Evolutionary conservation across 768 basidiomycete species (phyloP).

Genomic region (Amanita molliuscula): DNA sequence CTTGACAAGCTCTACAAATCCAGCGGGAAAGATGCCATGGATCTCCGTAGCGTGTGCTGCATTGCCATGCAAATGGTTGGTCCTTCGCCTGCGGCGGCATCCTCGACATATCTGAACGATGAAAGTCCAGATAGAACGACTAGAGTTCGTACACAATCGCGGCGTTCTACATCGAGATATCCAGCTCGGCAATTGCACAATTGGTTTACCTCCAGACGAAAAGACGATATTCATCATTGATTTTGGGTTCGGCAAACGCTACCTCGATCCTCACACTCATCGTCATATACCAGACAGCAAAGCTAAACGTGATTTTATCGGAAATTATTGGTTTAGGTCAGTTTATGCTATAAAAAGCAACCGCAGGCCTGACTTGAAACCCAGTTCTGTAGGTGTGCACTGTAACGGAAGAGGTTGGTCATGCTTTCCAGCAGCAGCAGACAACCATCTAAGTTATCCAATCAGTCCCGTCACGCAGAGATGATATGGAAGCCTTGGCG

Average conservation of each 20-base stretch:
- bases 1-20: slow-evolving; percentile 51
- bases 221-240: slow-evolving; percentile 73
- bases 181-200: slow-evolving; percentile 66
- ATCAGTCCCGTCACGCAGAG: slow-evolving; percentile 66
- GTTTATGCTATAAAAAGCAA: slow-evolving; percentile 5
- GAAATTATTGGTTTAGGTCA: slow-evolving; percentile 77
- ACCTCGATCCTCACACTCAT: slow-evolving; percentile 53
- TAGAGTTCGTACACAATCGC: slow-evolving; percentile 68
- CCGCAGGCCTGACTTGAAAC: slow-evolving; percentile 7
- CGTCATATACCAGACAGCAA: slow-evolving; percentile 68
- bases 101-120: background rate
- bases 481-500: slow-evolving; percentile 69
- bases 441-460: slow-evolving; percentile 8
- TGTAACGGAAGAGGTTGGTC: slow-evolving; percentile 60
- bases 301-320: slow-evolving; percentile 63
- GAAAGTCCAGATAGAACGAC: slow-evolving; percentile 45
- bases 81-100: slow-evolving; percentile 7
- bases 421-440: background rate
- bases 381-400: slow-evolving; percentile 61
- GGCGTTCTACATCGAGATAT: slow-evolving; percentile 73
- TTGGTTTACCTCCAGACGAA: slow-evolving; percentile 51
- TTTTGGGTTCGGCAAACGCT: slow-evolving; percentile 76
- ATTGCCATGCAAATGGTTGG: slow-evolving; percentile 72
- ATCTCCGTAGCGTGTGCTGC: slow-evolving; percentile 61
- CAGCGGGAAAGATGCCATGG: slow-evolving; percentile 48